Conservation (phyloP, 371 early-diverging fungal species). For the Lichtheimia ramosa region DNA sequence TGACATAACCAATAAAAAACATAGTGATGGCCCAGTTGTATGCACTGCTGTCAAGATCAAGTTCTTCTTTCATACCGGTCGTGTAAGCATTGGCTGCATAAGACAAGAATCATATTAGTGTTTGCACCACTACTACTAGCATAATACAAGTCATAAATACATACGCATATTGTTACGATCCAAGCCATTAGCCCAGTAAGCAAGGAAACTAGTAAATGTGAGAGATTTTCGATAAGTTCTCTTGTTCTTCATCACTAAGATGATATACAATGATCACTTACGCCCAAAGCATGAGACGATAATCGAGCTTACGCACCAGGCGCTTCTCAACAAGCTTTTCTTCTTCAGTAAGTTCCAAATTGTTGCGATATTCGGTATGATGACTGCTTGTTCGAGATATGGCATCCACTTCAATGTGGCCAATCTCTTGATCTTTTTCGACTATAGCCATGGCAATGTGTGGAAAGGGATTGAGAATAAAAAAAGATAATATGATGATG, state of each 20-base stretch:
- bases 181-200: conserved; percentile 73
- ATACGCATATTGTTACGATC: conserved; percentile 80
- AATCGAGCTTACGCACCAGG: conserved; percentile 68
- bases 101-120: neutral
- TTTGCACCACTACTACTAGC: neutral
- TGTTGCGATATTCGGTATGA: too few species aligned
- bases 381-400: too few species aligned
- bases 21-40: conserved; percentile 62
- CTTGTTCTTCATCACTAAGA: too few species aligned
- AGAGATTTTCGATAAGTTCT: too few species aligned
- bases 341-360: conserved; percentile 1
- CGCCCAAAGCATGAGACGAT: conserved; percentile 68
- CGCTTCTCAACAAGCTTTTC: conserved; percentile 11
- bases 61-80: conserved; percentile 49
- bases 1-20: conserved; percentile 23
- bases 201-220: conserved; percentile 33
- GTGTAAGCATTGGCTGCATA: conserved; percentile 50
- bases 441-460: too few species aligned
- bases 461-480: too few species aligned
- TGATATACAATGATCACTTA: too few species aligned
- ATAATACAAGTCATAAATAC: conserved; percentile 7
- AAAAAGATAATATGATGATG: too few species aligned
- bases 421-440: too few species aligned
- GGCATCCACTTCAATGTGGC: too few species aligned
- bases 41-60: conserved; percentile 41